Evolutionary conservation across 805 yeast genomes (phyloP).

Genomic region (Martiniozyma abietophila): DNA sequence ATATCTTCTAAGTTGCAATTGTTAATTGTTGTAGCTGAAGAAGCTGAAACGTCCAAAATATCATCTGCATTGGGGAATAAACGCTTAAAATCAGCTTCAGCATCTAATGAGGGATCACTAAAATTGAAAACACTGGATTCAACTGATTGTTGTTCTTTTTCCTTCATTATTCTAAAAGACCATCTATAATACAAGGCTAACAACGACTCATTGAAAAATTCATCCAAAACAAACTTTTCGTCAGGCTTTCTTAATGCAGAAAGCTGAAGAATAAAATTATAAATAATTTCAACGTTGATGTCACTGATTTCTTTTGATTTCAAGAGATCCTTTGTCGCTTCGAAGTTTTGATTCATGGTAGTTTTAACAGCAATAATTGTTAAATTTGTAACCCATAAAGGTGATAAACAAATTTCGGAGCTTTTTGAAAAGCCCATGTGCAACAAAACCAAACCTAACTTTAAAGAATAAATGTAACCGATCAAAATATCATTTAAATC

Average conservation of each 20-base stretch:
- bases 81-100: constrained; percentile 69
- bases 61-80: constrained; percentile 87
- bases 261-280: constrained; percentile 32
- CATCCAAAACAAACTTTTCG: constrained; percentile 14
- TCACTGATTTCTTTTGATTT: constrained; percentile 37
- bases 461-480: constrained; percentile 57
- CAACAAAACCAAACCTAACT: constrained; percentile 60
- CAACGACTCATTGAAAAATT: constrained; percentile 37
- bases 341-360: constrained; percentile 26
- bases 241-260: constrained; percentile 7
- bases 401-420: constrained; percentile 20
- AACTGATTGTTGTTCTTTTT: constrained; percentile 52
- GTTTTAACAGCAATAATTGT: constrained; percentile 26
- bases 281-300: constrained; percentile 39
- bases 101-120: constrained; percentile 52
- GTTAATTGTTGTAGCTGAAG: too few relatives aligned
- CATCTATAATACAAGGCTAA: constrained; percentile 68
- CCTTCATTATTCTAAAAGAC: constrained; percentile 62
- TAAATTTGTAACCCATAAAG: constrained; percentile 42
- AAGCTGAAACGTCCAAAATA: constrained; percentile 32
- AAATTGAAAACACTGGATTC: constrained; percentile 59
- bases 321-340: constrained; percentile 27
- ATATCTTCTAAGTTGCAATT: constrained; percentile 38
- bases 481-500: constrained; percentile 70
- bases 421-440: constrained; percentile 30